Conservation (phyloP, 352 stramenopile species). For the Thalassiosira delicatula region DNA sequence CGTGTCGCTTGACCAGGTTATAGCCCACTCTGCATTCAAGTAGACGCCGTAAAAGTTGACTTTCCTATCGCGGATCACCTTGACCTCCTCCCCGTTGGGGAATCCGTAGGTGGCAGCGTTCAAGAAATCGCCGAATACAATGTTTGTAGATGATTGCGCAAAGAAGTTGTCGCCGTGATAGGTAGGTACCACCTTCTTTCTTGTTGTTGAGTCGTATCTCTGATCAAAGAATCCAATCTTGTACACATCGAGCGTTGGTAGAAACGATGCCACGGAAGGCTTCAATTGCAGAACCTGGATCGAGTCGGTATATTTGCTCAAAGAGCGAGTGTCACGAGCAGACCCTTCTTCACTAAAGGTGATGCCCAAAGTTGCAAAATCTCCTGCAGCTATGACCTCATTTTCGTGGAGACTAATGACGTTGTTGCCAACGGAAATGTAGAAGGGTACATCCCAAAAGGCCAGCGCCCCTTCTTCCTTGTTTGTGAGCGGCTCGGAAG, state of each 20-base stretch:
- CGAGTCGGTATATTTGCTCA: neutral
- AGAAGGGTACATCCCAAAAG: constrained; percentile 33
- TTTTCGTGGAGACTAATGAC: constrained; percentile 19
- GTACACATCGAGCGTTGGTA: constrained; percentile 16
- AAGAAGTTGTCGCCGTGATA: constrained; percentile 32
- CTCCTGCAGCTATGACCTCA: constrained; percentile 23
- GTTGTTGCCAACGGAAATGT: constrained; percentile 40
- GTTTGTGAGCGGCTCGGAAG: neutral
- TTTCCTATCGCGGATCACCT: no score
- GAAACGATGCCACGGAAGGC: constrained; percentile 21
- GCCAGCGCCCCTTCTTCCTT: neutral
- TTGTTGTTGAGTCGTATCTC: constrained; percentile 19
- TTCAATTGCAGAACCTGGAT: constrained; percentile 22
- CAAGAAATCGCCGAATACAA: constrained; percentile 35
- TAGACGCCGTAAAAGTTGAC: constrained; percentile 31
- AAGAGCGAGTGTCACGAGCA: neutral
- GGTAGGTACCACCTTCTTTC: constrained; percentile 19
- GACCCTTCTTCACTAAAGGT: constrained; percentile 21
- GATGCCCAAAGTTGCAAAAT: constrained; percentile 41
- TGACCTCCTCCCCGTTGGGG: neutral
- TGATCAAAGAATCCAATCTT: constrained; percentile 30
- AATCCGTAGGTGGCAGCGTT: constrained; percentile 29
- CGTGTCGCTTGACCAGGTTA: no score
- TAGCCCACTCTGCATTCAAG: constrained; percentile 5
- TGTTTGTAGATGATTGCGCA: constrained; percentile 23